These are phyloP conservation scores for Hypoxylon rickii DNA, from an alignment of 495 filamentous ascomycete genomes.

Conservation along the genomic window DNA sequence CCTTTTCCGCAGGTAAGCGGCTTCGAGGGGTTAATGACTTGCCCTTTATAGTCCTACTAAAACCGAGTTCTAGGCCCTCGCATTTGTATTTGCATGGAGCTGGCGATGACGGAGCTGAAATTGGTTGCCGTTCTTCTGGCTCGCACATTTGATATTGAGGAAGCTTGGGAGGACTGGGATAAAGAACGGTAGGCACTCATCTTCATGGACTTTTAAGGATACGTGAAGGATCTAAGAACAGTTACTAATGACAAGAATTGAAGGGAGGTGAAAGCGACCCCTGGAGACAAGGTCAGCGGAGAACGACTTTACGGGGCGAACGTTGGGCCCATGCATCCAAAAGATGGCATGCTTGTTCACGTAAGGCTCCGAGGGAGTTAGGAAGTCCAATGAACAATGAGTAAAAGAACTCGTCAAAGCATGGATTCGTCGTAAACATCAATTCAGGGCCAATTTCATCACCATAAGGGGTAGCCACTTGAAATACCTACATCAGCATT, in stretches of 20 bases:
- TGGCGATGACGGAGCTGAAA: not conserved
- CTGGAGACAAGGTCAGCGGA: not conserved
- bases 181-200: not conserved
- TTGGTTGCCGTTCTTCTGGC: not conserved
- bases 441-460: too few relatives aligned
- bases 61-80: not conserved
- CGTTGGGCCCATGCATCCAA: not conserved
- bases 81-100: not conserved
- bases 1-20: conserved; percentile 46
- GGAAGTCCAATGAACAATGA: too few relatives aligned
- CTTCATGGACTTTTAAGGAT: not conserved
- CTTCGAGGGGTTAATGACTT: too few relatives aligned
- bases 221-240: not conserved
- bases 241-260: not conserved
- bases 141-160: not conserved
- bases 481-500: too few relatives aligned
- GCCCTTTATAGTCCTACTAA: too few relatives aligned
- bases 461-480: too few relatives aligned
- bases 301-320: not conserved
- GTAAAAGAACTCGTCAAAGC: too few relatives aligned
- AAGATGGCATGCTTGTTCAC: not conserved
- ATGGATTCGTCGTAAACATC: too few relatives aligned
- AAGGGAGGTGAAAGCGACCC: not conserved
- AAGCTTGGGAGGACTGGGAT: not conserved
- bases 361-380: not conserved